These are phyloP conservation scores for Funneliformis mosseae DNA, from an alignment of 192 early-diverging fungal genomes.

Conservation along the genomic window DNA sequence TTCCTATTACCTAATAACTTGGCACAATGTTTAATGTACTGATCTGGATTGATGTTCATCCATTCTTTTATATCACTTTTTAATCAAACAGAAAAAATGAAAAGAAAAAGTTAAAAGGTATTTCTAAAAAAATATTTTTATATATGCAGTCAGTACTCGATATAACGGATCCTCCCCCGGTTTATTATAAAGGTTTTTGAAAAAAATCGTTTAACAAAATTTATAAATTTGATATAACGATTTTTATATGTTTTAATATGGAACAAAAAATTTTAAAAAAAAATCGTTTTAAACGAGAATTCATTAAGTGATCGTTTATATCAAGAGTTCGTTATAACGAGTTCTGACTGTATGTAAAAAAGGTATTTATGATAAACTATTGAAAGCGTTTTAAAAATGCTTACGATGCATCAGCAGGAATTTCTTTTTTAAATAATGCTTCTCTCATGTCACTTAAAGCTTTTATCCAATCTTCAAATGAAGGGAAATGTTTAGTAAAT, in stretches of 20 bases:
- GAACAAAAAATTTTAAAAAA: no score
- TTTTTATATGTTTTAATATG: no score
- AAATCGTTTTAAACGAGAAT: no score
- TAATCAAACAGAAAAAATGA: neutral
- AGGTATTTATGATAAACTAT: no score
- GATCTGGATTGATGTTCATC: conserved; percentile 8
- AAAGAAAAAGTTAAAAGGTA: neutral
- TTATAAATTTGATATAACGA: no score
- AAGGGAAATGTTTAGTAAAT: conserved; percentile 15
- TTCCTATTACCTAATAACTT: neutral
- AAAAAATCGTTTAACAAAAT: no score
- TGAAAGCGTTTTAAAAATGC: neutral
- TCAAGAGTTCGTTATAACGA: no score
- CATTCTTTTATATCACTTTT: conserved; percentile 22
- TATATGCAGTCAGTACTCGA: no score
- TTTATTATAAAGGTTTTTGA: no score
- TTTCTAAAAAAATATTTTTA: neutral
- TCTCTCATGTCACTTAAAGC: neutral
- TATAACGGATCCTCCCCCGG: no score
- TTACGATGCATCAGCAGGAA: neutral
- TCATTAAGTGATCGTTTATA: no score
- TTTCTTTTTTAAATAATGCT: neutral
- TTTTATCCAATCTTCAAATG: conserved; percentile 24
- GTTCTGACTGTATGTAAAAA: no score
- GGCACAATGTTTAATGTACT: conserved; percentile 5